Percentiles rank a stretch among this genome's conserved stretches.
Conservation (phyloP, 2,329 filamentous ascomycete genomes). For the Sclerotinia subarctica region DNA sequence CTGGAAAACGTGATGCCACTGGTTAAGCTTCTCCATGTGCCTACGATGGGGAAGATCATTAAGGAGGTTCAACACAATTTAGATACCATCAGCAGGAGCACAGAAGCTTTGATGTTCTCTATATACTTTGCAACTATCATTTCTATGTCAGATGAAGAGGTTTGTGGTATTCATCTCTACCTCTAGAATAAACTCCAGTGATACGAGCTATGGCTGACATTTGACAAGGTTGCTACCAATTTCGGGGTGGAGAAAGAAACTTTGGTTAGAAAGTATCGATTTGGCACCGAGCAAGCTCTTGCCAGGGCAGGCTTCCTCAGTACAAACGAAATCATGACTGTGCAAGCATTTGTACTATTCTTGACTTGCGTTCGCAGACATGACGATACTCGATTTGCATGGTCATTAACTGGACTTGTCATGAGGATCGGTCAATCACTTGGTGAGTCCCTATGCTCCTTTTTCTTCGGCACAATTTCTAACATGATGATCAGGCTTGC, state of each 20-base stretch:
- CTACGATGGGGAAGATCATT: slow-evolving; percentile 60
- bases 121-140: slow-evolving; percentile 55
- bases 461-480: background rate
- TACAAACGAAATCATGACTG: slow-evolving; percentile 51
- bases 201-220: slow-evolving; percentile 11
- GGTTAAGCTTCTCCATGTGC: slow-evolving; percentile 68
- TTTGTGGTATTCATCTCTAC: slow-evolving; percentile 20
- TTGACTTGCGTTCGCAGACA: slow-evolving; percentile 51
- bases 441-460: background rate
- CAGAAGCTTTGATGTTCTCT: slow-evolving; percentile 52
- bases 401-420: slow-evolving; percentile 57
- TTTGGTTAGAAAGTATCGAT: slow-evolving; percentile 49
- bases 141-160: slow-evolving; percentile 38
- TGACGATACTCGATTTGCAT: slow-evolving; percentile 45
- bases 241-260: slow-evolving; percentile 45
- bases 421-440: slow-evolving; percentile 58
- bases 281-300: slow-evolving; percentile 53
- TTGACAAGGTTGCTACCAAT: slow-evolving; percentile 33
- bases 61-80: slow-evolving; percentile 58
- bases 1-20: slow-evolving; percentile 72
- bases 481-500: slow-evolving; percentile 40
- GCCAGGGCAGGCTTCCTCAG: slow-evolving; percentile 54
- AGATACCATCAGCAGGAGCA: slow-evolving; percentile 48
- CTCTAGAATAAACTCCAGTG: slow-evolving; percentile 18
- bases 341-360: slow-evolving; percentile 55